Base-by-base conservation (phyloP, 2,329 filamentous ascomycete genomes). In the Colletotrichum sp. region DNA sequence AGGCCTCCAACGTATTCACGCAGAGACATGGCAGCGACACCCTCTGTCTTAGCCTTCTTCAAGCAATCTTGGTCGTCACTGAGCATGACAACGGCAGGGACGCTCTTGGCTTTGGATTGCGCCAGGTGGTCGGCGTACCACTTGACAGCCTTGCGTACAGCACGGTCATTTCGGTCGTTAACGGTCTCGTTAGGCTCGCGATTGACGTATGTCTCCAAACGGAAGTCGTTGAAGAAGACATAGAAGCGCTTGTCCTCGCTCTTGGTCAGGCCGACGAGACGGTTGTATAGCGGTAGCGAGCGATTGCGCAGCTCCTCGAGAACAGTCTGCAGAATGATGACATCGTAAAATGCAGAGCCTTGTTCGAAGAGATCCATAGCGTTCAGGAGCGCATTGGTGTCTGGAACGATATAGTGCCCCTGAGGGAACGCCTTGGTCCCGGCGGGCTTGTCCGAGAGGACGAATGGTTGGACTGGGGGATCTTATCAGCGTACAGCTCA, bases 181-280 rank as follows among this genome's bases (percentile, higher is more conserved):
- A 99, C 97, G 5, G 92, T 94, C 87, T 99, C 97, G 49, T 95
- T 93, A 8, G 90, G 85, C 24, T 93, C 90, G 77, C 97, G 91
- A 32, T 90, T 87, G 64, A 98, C 92, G 82, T 98, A 95, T 0
- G 97, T 99, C 85, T 99, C 98, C 52, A 96, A 89, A 68, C 96
- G 92, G 83, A 99, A 99, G 81, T 99, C 97, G 84, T 99, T 99
- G 91, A 99, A 99, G 84, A 99, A 99, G 68, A 99, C 95, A 82
- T 99, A 98, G 84, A 98, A 99, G 71, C 96, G 93, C 89, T 99
- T 99, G 79, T 98, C 96, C 81, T 98, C 96, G 82, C 96, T 98
- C 85, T 96, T 98, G 52, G 96, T 98, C 78, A 99, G 89, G 26
- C 94, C 93, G 79, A 99, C 92, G 66, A 99, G 89, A 52, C 97